Evolutionary conservation across 2,329 filamentous ascomycete genomes (phyloP).

Genomic region (Claviceps sp.): DNA sequence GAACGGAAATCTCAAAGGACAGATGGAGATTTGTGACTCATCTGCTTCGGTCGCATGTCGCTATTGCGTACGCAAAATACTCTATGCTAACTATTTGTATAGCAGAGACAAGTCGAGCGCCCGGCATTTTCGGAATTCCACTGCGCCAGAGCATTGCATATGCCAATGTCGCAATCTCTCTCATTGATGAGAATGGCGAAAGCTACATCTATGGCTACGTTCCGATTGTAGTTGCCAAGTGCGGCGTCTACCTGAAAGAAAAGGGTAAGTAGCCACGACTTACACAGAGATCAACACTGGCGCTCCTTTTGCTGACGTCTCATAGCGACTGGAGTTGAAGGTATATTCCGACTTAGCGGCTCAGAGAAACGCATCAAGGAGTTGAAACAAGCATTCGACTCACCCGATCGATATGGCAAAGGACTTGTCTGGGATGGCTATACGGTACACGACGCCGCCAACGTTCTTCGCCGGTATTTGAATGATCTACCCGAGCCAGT

Average conservation of each 20-base stretch:
- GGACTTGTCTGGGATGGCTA: conserved; percentile 95
- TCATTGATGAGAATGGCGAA: conserved; percentile 81
- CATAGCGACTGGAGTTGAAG: conserved; percentile 81
- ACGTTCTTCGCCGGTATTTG: conserved; percentile 86
- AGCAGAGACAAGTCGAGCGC: conserved; percentile 33
- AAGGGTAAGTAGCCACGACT: conserved; percentile 53
- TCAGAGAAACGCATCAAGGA: conserved; percentile 98
- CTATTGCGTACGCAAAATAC: background rate
- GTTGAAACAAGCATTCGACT: conserved; percentile 81
- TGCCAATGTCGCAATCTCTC: conserved; percentile 93
- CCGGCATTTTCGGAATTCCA: conserved; percentile 88
- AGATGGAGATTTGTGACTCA: too few relatives aligned
- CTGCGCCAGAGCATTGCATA: conserved; percentile 91
- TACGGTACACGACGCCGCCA: conserved; percentile 95
- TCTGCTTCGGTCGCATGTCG: background rate
- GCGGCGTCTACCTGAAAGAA: conserved; percentile 92
- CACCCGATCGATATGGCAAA: conserved; percentile 90
- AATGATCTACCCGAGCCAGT: conserved; percentile 96
- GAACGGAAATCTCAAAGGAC: background rate
- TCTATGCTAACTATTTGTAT: background rate
- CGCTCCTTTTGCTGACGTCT: conserved; percentile 10
- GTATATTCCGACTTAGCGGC: conserved; percentile 90
- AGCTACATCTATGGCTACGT: conserved; percentile 99
- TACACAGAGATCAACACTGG: background rate
- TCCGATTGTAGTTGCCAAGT: conserved; percentile 95